Percentiles rank a stretch among this genome's conserved stretches.
These are phyloP conservation scores for Tolypocladium endophyticum DNA, from an alignment of 2,329 filamentous ascomycete genomes.

Conservation along the genomic window DNA sequence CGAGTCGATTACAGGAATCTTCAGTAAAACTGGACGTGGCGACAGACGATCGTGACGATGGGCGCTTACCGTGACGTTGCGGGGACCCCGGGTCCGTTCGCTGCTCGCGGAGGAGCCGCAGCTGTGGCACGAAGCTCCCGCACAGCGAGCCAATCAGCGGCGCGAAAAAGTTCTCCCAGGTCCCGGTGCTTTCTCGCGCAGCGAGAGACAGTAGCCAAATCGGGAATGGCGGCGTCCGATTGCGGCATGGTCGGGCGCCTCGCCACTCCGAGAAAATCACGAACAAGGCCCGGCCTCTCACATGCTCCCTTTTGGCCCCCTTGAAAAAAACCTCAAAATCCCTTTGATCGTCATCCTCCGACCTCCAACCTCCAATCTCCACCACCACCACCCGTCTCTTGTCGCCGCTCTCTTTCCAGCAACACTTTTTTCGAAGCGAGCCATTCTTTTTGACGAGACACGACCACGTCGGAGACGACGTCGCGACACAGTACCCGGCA, in stretches of 20 bases:
- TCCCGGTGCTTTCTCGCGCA: constrained; percentile 8
- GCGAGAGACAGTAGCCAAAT: neutral
- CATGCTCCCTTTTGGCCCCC: neutral
- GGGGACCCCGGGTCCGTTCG: neutral
- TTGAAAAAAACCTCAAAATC: neutral
- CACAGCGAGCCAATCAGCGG: constrained; percentile 3
- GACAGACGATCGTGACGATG: neutral
- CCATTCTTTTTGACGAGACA: neutral
- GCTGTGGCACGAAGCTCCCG: neutral
- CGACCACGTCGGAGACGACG: neutral
- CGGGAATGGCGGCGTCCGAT: neutral
- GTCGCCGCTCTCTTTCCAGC: neutral
- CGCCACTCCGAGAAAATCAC: neutral
- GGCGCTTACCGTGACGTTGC: neutral
- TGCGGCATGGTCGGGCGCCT: constrained; percentile 4
- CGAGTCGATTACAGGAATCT: neutral
- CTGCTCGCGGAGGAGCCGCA: neutral
- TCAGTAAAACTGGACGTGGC: neutral
- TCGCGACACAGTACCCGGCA: neutral
- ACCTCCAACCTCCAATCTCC: neutral
- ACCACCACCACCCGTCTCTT: neutral
- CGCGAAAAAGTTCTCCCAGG: neutral
- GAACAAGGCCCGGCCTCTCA: neutral
- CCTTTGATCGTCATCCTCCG: neutral
- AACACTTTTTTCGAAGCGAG: neutral